Evolutionary conservation across 1,284 basidiomycete species (phyloP).

Genomic region (Irpex sp.): DNA sequence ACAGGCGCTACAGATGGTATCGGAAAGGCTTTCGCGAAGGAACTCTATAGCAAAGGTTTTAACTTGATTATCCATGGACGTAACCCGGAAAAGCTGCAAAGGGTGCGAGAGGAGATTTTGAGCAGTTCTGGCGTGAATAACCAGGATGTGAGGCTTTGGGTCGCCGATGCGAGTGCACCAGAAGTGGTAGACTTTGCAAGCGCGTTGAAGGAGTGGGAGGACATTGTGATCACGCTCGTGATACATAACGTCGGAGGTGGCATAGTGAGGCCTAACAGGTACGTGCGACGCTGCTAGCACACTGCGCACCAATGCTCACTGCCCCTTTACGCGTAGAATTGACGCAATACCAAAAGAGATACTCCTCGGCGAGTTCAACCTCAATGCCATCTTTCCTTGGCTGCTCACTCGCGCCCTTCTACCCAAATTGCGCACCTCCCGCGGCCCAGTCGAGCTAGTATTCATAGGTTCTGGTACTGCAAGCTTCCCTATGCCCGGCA

Average conservation of each 20-base stretch:
- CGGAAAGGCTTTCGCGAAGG: no score
- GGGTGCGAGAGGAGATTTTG: no score
- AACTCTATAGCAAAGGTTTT: no score
- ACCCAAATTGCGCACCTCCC: conserved; percentile 10
- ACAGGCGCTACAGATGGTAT: no score
- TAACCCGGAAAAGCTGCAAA: no score
- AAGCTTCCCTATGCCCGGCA: not conserved
- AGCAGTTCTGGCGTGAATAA: no score
- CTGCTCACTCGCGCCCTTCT: conserved; percentile 9
- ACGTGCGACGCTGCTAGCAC: not conserved
- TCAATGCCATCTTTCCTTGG: conserved; percentile 7
- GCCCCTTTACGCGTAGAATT: not conserved
- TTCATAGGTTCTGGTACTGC: conserved; percentile 10
- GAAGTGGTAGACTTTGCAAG: not conserved
- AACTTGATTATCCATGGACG: no score
- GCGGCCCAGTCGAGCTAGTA: conserved; percentile 8
- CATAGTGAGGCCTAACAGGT: no score
- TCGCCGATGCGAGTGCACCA: no score
- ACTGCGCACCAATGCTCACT: not conserved
- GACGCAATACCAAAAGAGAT: not conserved
- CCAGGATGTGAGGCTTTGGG: no score
- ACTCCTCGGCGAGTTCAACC: not conserved
- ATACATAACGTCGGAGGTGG: no score
- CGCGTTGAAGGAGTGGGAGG: not conserved
- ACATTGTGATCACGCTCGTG: not conserved